Evolutionary conservation across 345 rosid genomes (phyloP).

Genomic region (Hypericum perforatum): DNA sequence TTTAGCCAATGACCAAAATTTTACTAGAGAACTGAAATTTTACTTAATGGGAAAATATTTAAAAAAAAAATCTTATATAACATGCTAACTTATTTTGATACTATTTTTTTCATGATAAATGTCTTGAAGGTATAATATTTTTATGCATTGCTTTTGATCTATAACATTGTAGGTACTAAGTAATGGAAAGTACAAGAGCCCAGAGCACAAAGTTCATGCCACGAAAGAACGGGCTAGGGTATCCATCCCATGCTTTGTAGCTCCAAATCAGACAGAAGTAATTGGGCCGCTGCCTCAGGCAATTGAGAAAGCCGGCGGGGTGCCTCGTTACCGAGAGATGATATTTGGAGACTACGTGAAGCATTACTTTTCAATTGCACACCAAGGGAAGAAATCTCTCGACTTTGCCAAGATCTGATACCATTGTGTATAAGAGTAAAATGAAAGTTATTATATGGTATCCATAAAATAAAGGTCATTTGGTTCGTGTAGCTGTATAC

Average conservation of each 20-base stretch:
- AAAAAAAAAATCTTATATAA: no score
- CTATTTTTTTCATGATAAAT: no score
- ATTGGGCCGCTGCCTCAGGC: constrained; percentile 18
- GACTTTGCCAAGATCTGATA: constrained; percentile 6
- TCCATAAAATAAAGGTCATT: no score
- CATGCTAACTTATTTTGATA: no score
- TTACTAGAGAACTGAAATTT: no score
- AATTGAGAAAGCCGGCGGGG: constrained; percentile 13
- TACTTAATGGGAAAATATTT: no score
- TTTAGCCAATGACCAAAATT: no score
- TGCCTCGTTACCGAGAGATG: constrained; percentile 13
- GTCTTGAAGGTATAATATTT: no score
- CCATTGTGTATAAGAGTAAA: no score
- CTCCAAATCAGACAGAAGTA: constrained; percentile 12
- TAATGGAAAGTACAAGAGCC: constrained; percentile 21
- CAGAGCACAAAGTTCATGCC: constrained; percentile 24
- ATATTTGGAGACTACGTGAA: constrained; percentile 18
- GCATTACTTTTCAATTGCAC: constrained; percentile 18
- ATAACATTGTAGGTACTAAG: constrained; percentile 29
- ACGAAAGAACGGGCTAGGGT: constrained; percentile 15
- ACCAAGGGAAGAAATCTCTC: constrained; percentile 20
- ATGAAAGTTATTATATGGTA: no score
- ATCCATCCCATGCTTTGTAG: constrained; percentile 23
- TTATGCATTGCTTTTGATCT: no score
- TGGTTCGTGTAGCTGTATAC: no score